Evolutionary conservation across 192 early-diverging fungal species (phyloP), one percentile per base, ranked within the genome.

Genomic region (Mortierella hygrophila): DNA sequence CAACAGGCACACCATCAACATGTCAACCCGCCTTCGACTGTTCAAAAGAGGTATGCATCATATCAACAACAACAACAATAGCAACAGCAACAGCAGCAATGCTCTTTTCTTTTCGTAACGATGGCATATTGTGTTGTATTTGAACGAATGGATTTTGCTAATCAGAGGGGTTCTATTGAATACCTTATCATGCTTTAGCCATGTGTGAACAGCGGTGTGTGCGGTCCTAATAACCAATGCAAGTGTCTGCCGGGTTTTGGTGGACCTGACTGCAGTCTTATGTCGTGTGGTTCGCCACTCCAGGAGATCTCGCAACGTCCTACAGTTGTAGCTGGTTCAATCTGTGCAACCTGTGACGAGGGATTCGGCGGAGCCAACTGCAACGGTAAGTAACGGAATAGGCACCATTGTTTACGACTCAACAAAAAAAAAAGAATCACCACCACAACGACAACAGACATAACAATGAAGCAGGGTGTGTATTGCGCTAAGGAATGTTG

Each of bases 321-420:
- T 0, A 80, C 83, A 40, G 77, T 75, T 21, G 1, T 46, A 2
- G 11, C 60, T 0, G 68, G 57, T 5, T 7, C 32, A 3, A 54
- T 46, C 29, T 85, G 83, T 26, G 29, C 78, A 7, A 44, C 60
- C 13, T 94, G 93, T 81, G 91, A 91, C 54, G 81, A 60, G 20
- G 93, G 93, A n/a, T 94, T 91, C 73, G 78, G 83, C 9, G 93
- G 93, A 42, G 70, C 89, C 41, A 92, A 91, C 65, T 94, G 93
- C 77, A 90, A 90, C 70, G 80, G 88, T 60, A 91, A 52, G n/a
- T 44, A 20, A 76, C 29, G n/a, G 55, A 57, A 57, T 2, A 26
- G 15, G 20, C 18, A 52, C 18, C 1, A 4, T 52, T 52, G 18
- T 52, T 52, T 21, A 52, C 20, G 6, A 52, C 5, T 16, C 15